A percentile compares a stretch with the other conserved stretches of the same genome.
Evolutionary conservation across 306 rosid species (phyloP).

Genomic region (Vicia faba): DNA sequence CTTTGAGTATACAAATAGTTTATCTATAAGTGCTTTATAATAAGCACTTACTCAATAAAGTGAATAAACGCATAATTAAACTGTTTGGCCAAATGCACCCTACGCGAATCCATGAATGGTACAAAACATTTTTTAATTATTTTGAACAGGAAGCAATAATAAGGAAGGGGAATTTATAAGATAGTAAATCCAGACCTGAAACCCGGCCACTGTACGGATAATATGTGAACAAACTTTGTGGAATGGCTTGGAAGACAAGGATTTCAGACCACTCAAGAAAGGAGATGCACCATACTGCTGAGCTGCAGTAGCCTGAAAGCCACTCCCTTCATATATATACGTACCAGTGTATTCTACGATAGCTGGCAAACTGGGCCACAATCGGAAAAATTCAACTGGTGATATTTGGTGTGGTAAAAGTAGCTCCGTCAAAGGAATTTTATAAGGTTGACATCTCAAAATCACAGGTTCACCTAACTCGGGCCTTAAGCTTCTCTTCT

Average conservation of each 20-base stretch:
- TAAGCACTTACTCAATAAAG: neutral
- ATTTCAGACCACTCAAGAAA: conserved; percentile 92
- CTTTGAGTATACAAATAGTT: neutral
- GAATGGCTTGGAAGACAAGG: conserved; percentile 90
- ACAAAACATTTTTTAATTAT: conserved; percentile 18
- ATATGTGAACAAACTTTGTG: conserved; percentile 96
- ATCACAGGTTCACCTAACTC: conserved; percentile 98
- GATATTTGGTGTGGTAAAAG: conserved; percentile 91
- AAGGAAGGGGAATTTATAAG: neutral
- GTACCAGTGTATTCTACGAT: conserved; percentile 88
- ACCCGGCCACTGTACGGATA: conserved; percentile 96
- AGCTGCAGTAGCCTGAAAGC: conserved; percentile 97
- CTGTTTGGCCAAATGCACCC: neutral
- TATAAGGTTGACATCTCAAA: conserved; percentile 95
- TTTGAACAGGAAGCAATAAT: neutral
- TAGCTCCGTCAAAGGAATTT: conserved; percentile 88
- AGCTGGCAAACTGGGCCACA: conserved; percentile 99
- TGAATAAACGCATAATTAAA: neutral
- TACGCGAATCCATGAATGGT: conserved; percentile 15
- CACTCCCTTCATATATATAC: conserved; percentile 98
- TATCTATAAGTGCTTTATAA: neutral
- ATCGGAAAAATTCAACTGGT: conserved; percentile 94
- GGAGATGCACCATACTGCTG: conserved; percentile 98
- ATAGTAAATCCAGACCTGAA: conserved; percentile 63
- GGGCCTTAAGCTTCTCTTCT: conserved; percentile 93